phyloP scores from a whole-genome alignment of 2,329 filamentous ascomycete species.

The Coniochaeta sp. region DNA sequence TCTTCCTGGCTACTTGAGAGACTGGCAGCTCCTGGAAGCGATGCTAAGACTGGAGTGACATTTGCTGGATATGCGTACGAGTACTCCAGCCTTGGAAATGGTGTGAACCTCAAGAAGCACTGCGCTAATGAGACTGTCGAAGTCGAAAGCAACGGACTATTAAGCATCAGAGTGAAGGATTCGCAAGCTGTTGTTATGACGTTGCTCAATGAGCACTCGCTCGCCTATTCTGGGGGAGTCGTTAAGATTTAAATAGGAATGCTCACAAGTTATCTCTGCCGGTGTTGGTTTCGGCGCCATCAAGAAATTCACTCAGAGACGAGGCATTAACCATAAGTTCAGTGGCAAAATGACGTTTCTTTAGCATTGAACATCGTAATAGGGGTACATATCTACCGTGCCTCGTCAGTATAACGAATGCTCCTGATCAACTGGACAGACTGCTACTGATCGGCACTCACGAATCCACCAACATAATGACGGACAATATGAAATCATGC shows the following conservation, averaged over 20 bases:
- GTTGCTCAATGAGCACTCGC: not conserved
- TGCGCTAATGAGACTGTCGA: constrained; percentile 3
- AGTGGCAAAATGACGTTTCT: no score
- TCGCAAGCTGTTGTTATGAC: constrained; percentile 13
- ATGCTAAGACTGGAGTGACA: constrained; percentile 10
- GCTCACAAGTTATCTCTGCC: no score
- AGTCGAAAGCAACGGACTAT: constrained; percentile 6
- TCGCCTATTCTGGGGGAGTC: no score
- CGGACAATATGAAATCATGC: not conserved
- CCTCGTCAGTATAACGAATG: no score
- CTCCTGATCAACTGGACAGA: no score
- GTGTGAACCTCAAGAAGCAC: not conserved
- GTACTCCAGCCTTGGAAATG: constrained; percentile 9
- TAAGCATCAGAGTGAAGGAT: constrained; percentile 9
- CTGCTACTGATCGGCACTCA: not conserved
- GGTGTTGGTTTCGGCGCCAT: no score
- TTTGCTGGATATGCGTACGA: constrained; percentile 14
- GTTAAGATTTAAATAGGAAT: no score
- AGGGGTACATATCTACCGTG: no score
- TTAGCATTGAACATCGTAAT: no score
- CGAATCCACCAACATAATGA: not conserved
- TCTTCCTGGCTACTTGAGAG: constrained; percentile 10
- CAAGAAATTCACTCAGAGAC: no score
- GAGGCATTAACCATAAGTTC: no score
- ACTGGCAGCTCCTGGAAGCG: constrained; percentile 11